Percentiles rank a stretch among this genome's conserved stretches.
Evolutionary conservation across 2,329 filamentous ascomycete species (phyloP).

Genomic region (Aspergillus flavus): DNA sequence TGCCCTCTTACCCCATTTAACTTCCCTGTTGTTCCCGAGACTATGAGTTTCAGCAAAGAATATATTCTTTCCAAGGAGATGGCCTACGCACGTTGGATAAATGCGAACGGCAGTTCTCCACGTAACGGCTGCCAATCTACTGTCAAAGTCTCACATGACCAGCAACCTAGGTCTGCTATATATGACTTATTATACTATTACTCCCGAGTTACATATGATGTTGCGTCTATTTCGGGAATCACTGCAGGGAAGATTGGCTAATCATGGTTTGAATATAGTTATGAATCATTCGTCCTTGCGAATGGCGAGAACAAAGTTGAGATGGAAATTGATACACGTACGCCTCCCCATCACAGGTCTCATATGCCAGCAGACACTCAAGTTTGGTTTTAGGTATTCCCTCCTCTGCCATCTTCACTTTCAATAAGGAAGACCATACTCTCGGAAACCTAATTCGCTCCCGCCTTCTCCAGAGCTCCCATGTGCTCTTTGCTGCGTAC

Average conservation of each 20-base stretch:
- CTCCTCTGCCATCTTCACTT: conserved; percentile 90
- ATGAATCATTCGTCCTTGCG: conserved; percentile 86
- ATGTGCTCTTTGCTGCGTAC: conserved; percentile 90
- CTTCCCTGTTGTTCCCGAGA: not conserved
- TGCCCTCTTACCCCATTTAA: not conserved
- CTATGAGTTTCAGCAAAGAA: conserved; percentile 19
- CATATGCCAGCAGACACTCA: not conserved
- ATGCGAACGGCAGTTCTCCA: conserved; percentile 7
- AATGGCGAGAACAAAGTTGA: conserved; percentile 94
- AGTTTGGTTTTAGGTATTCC: conserved; percentile 68
- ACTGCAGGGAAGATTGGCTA: conserved; percentile 1
- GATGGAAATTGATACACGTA: conserved; percentile 85
- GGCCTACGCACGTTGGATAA: conserved; percentile 21
- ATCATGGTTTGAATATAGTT: conserved; percentile 57
- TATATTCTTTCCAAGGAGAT: conserved; percentile 22
- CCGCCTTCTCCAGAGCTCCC: conserved; percentile 79
- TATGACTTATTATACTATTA: not conserved
- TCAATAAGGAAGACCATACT: conserved; percentile 97
- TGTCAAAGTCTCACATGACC: conserved; percentile 23
- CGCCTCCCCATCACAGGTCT: conserved; percentile 38
- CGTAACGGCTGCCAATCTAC: conserved; percentile 25
- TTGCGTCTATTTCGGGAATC: not conserved
- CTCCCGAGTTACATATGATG: not conserved
- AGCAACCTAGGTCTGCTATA: conserved; percentile 24
- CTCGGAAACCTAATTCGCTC: conserved; percentile 86